Conservation (phyloP, 352 stramenopile genomes). For the Phytophthora sp. region DNA sequence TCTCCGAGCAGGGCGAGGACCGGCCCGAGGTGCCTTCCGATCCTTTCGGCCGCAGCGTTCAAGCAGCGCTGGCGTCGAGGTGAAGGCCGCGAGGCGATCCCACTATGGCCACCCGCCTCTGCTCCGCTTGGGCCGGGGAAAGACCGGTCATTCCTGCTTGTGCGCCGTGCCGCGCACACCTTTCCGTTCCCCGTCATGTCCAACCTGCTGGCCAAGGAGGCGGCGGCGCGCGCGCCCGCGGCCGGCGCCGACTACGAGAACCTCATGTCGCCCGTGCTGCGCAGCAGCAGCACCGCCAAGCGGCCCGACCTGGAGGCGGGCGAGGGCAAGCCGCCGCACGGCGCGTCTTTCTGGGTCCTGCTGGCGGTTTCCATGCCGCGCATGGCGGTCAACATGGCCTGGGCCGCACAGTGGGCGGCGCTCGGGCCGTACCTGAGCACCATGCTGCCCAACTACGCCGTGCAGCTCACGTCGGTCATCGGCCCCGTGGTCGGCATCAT, state of each 20-base stretch:
- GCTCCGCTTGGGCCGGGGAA: background rate
- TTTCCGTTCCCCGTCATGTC: background rate
- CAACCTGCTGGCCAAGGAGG: constrained; percentile 21
- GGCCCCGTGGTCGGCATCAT: constrained; percentile 51
- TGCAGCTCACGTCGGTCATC: constrained; percentile 55
- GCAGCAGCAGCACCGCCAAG: constrained; percentile 17
- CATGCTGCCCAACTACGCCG: constrained; percentile 45
- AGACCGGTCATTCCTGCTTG: constrained; percentile 16
- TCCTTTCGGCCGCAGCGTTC: background rate
- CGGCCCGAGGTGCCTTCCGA: background rate
- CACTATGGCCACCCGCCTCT: constrained; percentile 3
- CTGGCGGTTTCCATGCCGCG: constrained; percentile 49
- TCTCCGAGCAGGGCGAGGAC: too few species aligned
- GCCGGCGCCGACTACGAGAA: constrained; percentile 20
- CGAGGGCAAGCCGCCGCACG: background rate
- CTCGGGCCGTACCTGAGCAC: constrained; percentile 52
- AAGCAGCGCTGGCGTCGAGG: background rate
- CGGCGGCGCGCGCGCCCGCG: background rate
- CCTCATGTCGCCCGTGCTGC: constrained; percentile 21
- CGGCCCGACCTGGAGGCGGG: constrained; percentile 19
- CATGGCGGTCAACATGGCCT: constrained; percentile 63
- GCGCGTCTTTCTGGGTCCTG: constrained; percentile 39
- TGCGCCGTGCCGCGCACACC: constrained; percentile 5
- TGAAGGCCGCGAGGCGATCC: background rate
- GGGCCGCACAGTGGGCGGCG: constrained; percentile 55